phyloP scores from a whole-genome alignment of 1,284 basidiomycete genomes.

The Kwoniella shivajii region DNA sequence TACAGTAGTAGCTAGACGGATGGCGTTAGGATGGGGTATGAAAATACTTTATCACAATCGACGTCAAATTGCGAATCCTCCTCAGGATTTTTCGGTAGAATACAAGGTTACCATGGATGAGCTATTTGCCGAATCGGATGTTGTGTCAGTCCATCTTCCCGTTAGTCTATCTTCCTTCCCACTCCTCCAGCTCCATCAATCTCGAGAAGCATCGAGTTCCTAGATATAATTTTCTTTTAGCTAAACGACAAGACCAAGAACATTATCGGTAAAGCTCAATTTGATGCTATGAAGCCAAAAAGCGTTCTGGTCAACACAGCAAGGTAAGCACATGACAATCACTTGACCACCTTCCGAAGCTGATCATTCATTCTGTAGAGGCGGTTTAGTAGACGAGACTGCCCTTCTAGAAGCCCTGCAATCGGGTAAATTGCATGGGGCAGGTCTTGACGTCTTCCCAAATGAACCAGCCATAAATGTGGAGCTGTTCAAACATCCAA shows the following conservation, averaged over 20 bases:
- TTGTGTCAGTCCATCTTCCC: constrained; percentile 59
- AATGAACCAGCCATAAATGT: constrained; percentile 30
- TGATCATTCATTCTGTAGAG: constrained; percentile 38
- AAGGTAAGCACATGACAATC: no score
- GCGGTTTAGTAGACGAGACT: constrained; percentile 79
- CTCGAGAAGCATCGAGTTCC: no score
- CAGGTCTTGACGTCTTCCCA: constrained; percentile 67
- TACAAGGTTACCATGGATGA: constrained; percentile 69
- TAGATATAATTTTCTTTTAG: constrained; percentile 16
- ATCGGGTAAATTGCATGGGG: constrained; percentile 73
- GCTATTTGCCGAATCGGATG: constrained; percentile 69
- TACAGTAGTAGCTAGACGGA: constrained; percentile 24
- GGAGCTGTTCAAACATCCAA: constrained; percentile 30
- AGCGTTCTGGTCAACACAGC: constrained; percentile 83
- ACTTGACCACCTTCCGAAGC: no score
- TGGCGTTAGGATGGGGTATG: constrained; percentile 61
- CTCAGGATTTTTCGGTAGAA: constrained; percentile 65
- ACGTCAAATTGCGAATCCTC: constrained; percentile 9
- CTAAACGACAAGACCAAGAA: constrained; percentile 67
- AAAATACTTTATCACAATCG: constrained; percentile 75
- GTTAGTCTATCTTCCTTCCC: no score
- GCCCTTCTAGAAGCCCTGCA: constrained; percentile 77
- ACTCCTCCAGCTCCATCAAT: no score
- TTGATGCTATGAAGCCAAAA: constrained; percentile 72
- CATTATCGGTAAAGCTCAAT: constrained; percentile 71